Evolutionary conservation across 2,329 filamentous ascomycete genomes (phyloP).

Genomic region (Arthroderma sp.): DNA sequence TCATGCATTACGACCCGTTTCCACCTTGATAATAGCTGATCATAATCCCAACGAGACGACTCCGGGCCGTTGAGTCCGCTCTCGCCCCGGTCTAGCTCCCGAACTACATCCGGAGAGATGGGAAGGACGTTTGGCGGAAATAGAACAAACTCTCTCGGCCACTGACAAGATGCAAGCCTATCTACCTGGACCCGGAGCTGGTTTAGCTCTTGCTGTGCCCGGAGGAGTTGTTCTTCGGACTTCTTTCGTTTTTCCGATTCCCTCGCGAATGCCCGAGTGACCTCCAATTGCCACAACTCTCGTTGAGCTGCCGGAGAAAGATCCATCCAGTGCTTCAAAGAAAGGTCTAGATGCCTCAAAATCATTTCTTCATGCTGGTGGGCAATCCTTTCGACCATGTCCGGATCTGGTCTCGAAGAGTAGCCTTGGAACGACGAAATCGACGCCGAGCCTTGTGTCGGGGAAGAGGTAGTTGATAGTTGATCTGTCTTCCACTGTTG

Average conservation of each 20-base stretch:
- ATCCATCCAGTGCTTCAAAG: slow-evolving; percentile 63
- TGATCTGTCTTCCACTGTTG: slow-evolving; percentile 47
- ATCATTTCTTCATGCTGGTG: slow-evolving; percentile 55
- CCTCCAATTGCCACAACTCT: slow-evolving; percentile 35
- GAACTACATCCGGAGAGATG: slow-evolving; percentile 25
- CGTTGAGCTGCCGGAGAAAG: slow-evolving; percentile 43
- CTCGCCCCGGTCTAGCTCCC: slow-evolving; percentile 23
- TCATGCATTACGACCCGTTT: slow-evolving; percentile 35
- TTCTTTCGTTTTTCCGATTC: slow-evolving; percentile 33
- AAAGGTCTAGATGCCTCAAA: slow-evolving; percentile 60
- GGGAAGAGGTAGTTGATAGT: slow-evolving; percentile 12
- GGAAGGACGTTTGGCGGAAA: slow-evolving; percentile 34
- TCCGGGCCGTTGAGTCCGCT: slow-evolving; percentile 21
- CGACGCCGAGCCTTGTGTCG: slow-evolving; percentile 7
- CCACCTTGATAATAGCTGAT: slow-evolving; percentile 36
- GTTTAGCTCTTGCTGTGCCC: slow-evolving; percentile 35
- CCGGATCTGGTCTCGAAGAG: slow-evolving; percentile 23
- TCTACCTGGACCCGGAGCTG: slow-evolving; percentile 37
- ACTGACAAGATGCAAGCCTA: slow-evolving; percentile 33
- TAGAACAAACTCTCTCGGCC: slow-evolving; percentile 36
- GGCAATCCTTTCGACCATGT: slow-evolving; percentile 30
- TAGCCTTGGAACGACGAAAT: slow-evolving; percentile 29
- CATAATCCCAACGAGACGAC: slow-evolving; percentile 34
- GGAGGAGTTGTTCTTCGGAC: slow-evolving; percentile 30
- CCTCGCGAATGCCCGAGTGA: slow-evolving; percentile 33